Evolutionary conservation across 2,329 filamentous ascomycete species (phyloP), one percentile per base, ranked within the genome.

Genomic region (Calonectria pauciramosa): DNA sequence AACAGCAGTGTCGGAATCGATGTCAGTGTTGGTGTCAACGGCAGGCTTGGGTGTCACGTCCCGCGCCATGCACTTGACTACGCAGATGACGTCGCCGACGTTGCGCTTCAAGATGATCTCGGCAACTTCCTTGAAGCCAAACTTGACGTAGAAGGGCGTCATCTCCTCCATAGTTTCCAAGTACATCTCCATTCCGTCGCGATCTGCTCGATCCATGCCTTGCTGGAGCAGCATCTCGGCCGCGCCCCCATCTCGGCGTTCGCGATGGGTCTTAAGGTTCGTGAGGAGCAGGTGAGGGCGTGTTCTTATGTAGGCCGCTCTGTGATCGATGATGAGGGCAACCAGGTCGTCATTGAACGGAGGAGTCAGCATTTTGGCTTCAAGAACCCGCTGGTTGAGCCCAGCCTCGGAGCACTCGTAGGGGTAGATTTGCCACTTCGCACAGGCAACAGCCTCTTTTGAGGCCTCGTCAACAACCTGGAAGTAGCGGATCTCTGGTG

Each of bases 211-310:
- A 34, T 26, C 34, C 2, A 34, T 36, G 13, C 56, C 56, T 20
- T 34, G 34, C 23, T 18, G 30, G 11, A 63, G 23, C 20, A 63
- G n/a, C 56, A 63, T 63, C 56, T 16, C 23, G 32, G 56, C 56
- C 20, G 56, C 56, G n/a, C n/a, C 34, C 34, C 36, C 23, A 14
- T 34, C 56, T n/a, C 34, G 56, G 34, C 34, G 56, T 41, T 63
- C 56, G 56, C 56, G 56, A 36, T 34, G 56, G 23, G 56, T 63
- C 56, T 63, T 63, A 41, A 63, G 56, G n/a, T 63, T 63, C 36
- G 56, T 63, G 32, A 63, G 56, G 13, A 63, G 56, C 34, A 63
- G 32, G n/a, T 63, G n/a, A 23, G 56, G 56, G 14, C 56, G 56
- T 14, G 56, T 63, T 26, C 34, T n/a, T 34, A 63, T 26, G 56